Percentiles rank a stretch among this genome's conserved stretches.
Evolutionary conservation across 2,329 filamentous ascomycete species (phyloP).

Genomic region (Pseudocercospora fuligena): DNA sequence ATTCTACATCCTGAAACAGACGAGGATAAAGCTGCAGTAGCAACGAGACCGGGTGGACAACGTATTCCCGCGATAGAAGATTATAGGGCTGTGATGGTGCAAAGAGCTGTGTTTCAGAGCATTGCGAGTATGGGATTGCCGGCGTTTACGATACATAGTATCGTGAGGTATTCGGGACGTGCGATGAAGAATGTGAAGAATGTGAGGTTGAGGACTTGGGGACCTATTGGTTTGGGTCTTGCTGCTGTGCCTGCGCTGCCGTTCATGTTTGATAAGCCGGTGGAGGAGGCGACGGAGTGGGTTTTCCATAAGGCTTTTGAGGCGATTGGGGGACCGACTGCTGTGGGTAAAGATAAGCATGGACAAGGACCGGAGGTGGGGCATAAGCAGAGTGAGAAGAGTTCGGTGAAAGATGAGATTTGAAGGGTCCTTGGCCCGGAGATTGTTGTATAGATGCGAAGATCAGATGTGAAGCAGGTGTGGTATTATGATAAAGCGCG

Average conservation of each 20-base stretch:
- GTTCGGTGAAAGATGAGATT: not conserved
- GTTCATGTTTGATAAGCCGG: slow-evolving; percentile 84
- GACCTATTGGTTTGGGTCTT: slow-evolving; percentile 77
- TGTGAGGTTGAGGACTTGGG: slow-evolving; percentile 76
- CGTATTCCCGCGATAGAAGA: slow-evolving; percentile 78
- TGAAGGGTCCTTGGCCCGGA: not conserved
- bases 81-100: slow-evolving; percentile 86
- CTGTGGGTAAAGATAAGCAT: slow-evolving; percentile 53
- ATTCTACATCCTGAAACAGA: slow-evolving; percentile 68
- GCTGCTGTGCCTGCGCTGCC: slow-evolving; percentile 79
- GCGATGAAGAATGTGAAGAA: slow-evolving; percentile 87
- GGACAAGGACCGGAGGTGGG: slow-evolving; percentile 37
- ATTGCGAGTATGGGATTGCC: slow-evolving; percentile 92
- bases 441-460: not conserved
- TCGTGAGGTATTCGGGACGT: slow-evolving; percentile 84
- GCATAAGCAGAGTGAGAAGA: slow-evolving; percentile 31
- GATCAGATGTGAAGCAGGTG: not conserved
- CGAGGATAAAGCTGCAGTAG: slow-evolving; percentile 41
- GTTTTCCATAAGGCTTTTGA: slow-evolving; percentile 82
- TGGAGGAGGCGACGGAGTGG: slow-evolving; percentile 91
- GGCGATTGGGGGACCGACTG: slow-evolving; percentile 68
- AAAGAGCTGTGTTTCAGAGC: slow-evolving; percentile 87
- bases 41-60: slow-evolving; percentile 22
- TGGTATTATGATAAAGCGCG: not conserved
- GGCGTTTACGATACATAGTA: slow-evolving; percentile 89